phyloP scores from a whole-genome alignment of 331 rosid genomes.

The Pyrus hybrid region DNA sequence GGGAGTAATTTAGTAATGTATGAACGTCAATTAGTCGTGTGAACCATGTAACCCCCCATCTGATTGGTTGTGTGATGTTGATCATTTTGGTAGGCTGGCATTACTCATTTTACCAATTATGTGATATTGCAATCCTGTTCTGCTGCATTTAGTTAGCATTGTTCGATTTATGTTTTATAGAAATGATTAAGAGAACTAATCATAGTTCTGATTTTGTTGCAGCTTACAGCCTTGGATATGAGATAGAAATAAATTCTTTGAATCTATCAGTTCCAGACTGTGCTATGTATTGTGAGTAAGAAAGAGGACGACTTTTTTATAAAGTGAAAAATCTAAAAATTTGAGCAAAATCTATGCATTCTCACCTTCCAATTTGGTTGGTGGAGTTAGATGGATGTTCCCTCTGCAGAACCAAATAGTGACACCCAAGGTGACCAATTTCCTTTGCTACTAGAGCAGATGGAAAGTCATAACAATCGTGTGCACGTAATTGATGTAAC shows the following conservation, averaged over 20 bases:
- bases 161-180: neutral
- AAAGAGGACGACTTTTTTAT: conserved; percentile 11
- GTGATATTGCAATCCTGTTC: neutral
- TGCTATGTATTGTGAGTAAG: conserved; percentile 9
- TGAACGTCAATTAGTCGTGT: neutral
- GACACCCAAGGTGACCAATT: conserved; percentile 36
- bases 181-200: neutral
- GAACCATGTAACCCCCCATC: neutral
- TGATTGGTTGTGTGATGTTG: neutral
- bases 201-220: conserved; percentile 8
- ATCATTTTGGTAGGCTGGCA: neutral
- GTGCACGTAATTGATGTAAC: conserved; percentile 48
- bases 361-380: conserved; percentile 23
- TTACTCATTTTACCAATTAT: neutral
- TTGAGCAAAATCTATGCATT: conserved; percentile 32
- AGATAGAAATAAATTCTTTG: conserved; percentile 8
- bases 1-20: neutral
- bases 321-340: conserved; percentile 16
- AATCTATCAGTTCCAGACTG: neutral
- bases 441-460: conserved; percentile 62
- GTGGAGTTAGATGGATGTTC: conserved; percentile 59
- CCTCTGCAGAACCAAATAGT: conserved; percentile 32
- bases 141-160: neutral
- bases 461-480: conserved; percentile 22
- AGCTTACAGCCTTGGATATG: conserved; percentile 17